These are phyloP conservation scores for Hypoxylon sp. DNA, from an alignment of 2,329 filamentous ascomycete species.

Conservation along the genomic window DNA sequence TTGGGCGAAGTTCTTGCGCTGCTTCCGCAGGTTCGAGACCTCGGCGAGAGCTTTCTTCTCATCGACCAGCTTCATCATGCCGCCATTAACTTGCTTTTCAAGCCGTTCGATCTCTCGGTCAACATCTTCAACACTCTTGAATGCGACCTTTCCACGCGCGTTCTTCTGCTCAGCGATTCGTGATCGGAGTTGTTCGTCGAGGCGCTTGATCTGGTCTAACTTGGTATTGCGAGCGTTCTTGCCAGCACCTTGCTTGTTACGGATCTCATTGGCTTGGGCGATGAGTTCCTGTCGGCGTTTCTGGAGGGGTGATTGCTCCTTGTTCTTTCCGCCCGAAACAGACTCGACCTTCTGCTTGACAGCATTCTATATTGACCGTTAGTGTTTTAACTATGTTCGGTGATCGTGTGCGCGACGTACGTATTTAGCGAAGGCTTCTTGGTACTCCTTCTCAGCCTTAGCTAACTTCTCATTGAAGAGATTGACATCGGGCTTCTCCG, in stretches of 20 bases:
- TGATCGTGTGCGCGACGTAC: slow-evolving; percentile 49
- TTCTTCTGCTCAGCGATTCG: slow-evolving; percentile 89
- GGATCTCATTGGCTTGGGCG: slow-evolving; percentile 85
- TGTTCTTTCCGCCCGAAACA: slow-evolving; percentile 78
- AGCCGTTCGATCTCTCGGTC: slow-evolving; percentile 85
- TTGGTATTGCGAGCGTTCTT: slow-evolving; percentile 85
- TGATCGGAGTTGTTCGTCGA: slow-evolving; percentile 90
- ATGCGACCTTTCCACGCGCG: slow-evolving; percentile 83
- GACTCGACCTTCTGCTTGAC: slow-evolving; percentile 90
- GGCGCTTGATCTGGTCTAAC: slow-evolving; percentile 91
- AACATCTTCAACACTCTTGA: slow-evolving; percentile 90
- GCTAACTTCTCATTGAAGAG: slow-evolving; percentile 84
- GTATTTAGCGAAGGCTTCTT: slow-evolving; percentile 76
- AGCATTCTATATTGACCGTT: slow-evolving; percentile 74
- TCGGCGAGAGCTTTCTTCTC: slow-evolving; percentile 94
- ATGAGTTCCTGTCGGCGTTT: slow-evolving; percentile 91
- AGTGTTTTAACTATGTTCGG: slow-evolving; percentile 20
- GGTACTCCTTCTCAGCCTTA: slow-evolving; percentile 88
- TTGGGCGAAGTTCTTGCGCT: slow-evolving; percentile 89
- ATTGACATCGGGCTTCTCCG: slow-evolving; percentile 89
- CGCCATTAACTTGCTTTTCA: slow-evolving; percentile 87
- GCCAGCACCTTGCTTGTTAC: slow-evolving; percentile 86
- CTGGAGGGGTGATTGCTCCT: slow-evolving; percentile 83
- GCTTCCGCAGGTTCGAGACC: slow-evolving; percentile 85
- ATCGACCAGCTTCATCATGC: slow-evolving; percentile 94